Base-by-base conservation (phyloP, 352 stramenopile genomes). In the Elongisporangium undulatum region DNA sequence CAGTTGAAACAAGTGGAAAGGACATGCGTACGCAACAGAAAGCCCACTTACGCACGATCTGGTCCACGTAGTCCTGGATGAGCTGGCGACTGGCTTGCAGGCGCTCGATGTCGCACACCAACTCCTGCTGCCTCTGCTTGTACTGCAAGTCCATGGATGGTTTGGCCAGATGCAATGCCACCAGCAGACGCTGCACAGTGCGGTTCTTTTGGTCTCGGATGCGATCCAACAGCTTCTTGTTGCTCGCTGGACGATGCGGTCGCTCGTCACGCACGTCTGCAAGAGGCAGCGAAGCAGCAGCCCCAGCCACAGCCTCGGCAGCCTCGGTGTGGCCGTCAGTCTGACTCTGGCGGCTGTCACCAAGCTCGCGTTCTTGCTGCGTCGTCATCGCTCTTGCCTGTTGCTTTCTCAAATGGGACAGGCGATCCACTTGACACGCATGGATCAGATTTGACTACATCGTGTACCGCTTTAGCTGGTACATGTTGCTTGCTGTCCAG, bases 191-290 rank as follows among this genome's bases (percentile, higher is more conserved):
- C 66, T 92, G 82, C 22, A 92, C 70, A 10, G 82, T 49, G 26
- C 82, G 80, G 59, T 92, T 92, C 63, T 87, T 88, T 56, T 73
- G 66, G 51, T 74, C 66, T 16, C 67, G 65, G 49, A 76, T 67
- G 48, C 73, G 69, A 57, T 79, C 60, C 8, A 29, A 24, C 15
- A 77, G 26, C 21, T 51, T 53, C 50, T 63, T 56, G 6, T 58
- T 49, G 38, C 29, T 49, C 51, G 34, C 50, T 19, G 50, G 58
- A 26, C 48, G 23, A 7, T 20, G 17, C 56, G 48, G 48, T 26
- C 55, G 55, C 67, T 34, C 39, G 51, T 21, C 34, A 45, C 3
- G 2, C 10, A 45, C 13, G 13, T 45, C 34, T 45, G 34, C 34
- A 45, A 45, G 34, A 17, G 34, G 34, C 34, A 45, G 34, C 34